A percentile compares a stretch with the other conserved stretches of the same genome.
These are phyloP conservation scores for Colletotrichum paranaense DNA, from an alignment of 2,329 filamentous ascomycete species.

Conservation along the genomic window DNA sequence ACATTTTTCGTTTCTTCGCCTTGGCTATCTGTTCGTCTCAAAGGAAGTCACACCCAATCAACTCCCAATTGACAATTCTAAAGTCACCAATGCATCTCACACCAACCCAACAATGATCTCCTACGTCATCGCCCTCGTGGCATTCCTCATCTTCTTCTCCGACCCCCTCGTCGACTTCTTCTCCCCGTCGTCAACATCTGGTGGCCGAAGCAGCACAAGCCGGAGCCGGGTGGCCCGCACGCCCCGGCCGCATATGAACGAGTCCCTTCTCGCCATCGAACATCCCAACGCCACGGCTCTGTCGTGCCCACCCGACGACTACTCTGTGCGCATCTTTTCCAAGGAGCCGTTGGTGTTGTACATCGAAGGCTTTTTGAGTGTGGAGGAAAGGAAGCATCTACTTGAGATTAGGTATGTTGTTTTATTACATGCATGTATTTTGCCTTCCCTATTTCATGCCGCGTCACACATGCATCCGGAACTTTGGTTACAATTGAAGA, in stretches of 20 bases:
- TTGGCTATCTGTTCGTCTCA: not conserved
- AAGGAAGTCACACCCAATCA: no score
- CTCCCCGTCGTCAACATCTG: conserved; percentile 37
- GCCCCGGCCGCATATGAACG: conserved; percentile 59
- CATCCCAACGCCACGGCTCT: conserved; percentile 46
- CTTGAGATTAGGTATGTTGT: conserved; percentile 60
- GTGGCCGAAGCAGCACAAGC: conserved; percentile 15
- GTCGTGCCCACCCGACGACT: conserved; percentile 53
- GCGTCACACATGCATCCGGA: not conserved
- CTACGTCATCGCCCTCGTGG: conserved; percentile 56
- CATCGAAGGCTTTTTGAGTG: conserved; percentile 61
- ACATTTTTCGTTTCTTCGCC: not conserved
- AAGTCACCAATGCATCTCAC: not conserved
- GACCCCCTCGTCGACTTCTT: conserved; percentile 55
- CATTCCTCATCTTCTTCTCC: conserved; percentile 55
- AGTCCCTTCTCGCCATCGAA: conserved; percentile 63
- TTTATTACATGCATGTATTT: conserved; percentile 8
- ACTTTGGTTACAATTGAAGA: no score
- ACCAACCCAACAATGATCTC: conserved; percentile 51
- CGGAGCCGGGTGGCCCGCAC: conserved; percentile 42
- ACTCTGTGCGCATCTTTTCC: conserved; percentile 59
- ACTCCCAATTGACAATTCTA: not conserved
- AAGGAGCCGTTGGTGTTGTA: conserved; percentile 65
- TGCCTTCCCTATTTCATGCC: not conserved
- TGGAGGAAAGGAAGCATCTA: conserved; percentile 57